Evolutionary conservation across 345 rosid genomes (phyloP).

Genomic region (Gossypium australe): DNA sequence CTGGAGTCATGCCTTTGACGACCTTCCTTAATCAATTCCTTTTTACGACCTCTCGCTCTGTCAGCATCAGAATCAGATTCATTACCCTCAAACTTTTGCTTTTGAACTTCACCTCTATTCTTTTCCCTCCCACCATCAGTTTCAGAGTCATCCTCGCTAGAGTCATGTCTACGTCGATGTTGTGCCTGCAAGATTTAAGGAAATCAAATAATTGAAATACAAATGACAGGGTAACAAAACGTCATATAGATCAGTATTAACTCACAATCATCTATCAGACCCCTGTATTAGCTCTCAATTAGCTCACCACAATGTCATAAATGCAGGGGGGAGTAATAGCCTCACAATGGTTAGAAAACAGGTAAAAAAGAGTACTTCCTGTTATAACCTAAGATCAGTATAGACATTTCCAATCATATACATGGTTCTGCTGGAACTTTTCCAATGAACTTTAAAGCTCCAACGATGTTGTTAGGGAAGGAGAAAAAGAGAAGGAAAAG

Average conservation of each 20-base stretch:
- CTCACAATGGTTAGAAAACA: no score
- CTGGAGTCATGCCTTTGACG: conserved; percentile 24
- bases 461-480: no score
- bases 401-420: no score
- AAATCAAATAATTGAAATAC: not conserved
- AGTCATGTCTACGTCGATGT: conserved; percentile 23
- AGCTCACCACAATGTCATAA: no score
- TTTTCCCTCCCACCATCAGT: conserved; percentile 16
- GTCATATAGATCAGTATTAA: not conserved
- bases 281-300: no score
- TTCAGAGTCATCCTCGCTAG: conserved; percentile 38
- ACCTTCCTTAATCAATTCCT: conserved; percentile 4
- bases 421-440: no score
- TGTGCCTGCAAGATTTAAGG: not conserved
- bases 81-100: conserved; percentile 2
- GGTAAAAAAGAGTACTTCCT: no score
- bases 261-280: no score
- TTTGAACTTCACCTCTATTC: conserved; percentile 13
- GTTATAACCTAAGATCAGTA: no score
- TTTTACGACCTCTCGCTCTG: conserved; percentile 5
- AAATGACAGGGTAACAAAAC: not conserved
- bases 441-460: no score
- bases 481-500: no score
- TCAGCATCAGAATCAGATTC: conserved; percentile 6
- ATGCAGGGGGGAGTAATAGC: no score